Percentiles rank a stretch among this genome's conserved stretches.
Evolutionary conservation across 345 rosid genomes (phyloP).

Genomic region (Mangifera indica): DNA sequence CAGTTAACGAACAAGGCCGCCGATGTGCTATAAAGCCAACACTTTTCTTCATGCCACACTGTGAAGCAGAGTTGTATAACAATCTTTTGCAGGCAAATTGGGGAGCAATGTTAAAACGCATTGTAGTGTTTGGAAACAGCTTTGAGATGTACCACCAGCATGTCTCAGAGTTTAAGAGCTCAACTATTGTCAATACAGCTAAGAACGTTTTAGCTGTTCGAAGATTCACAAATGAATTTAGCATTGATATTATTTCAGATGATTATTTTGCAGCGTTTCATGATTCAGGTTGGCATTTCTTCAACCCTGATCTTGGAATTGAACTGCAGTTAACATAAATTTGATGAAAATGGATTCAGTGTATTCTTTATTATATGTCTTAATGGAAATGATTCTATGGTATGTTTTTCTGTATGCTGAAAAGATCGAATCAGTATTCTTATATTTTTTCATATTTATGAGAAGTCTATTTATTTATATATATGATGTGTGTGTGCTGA

Average conservation of each 20-base stretch:
- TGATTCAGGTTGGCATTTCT: constrained; percentile 96
- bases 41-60: constrained; percentile 88
- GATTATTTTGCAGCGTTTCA: constrained; percentile 80
- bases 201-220: constrained; percentile 45
- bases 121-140: constrained; percentile 77
- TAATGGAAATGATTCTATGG: neutral
- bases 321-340: constrained; percentile 33
- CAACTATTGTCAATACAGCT: constrained; percentile 38
- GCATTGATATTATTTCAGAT: constrained; percentile 48
- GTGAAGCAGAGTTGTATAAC: constrained; percentile 72
- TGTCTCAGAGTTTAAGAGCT: constrained; percentile 41
- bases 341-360: constrained; percentile 11
- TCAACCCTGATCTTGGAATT: constrained; percentile 40
- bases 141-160: constrained; percentile 56
- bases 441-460: neutral
- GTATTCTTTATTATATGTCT: neutral
- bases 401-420: neutral
- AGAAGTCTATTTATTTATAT: neutral
- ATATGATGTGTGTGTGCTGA: neutral
- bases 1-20: constrained; percentile 74
- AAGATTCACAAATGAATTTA: constrained; percentile 47
- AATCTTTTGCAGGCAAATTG: constrained; percentile 74
- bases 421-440: neutral
- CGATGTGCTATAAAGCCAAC: constrained; percentile 61
- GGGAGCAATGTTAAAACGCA: constrained; percentile 47